Evolutionary conservation across 495 filamentous ascomycete species (phyloP).

Genomic region (Xylaria scruposa): DNA sequence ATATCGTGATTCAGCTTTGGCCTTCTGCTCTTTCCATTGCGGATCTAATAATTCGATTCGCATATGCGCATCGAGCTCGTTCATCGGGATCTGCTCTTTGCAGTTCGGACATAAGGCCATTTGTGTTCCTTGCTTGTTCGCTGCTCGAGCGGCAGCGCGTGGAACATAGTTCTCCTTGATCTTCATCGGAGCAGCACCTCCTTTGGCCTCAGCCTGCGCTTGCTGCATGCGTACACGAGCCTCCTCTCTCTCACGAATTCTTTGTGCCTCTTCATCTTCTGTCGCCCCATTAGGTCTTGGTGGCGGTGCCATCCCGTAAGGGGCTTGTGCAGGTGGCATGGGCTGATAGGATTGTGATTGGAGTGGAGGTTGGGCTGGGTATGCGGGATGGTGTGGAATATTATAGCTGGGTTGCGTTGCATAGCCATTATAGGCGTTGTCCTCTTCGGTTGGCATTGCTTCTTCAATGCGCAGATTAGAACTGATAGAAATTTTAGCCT

Average conservation of each 20-base stretch:
- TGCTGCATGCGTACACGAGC: conserved; percentile 75
- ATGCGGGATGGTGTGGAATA: conserved; percentile 41
- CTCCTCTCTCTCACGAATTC: conserved; percentile 70
- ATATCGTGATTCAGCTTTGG: conserved; percentile 82
- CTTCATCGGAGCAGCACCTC: conserved; percentile 77
- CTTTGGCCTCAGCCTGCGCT: conserved; percentile 78
- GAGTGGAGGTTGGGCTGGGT: conserved; percentile 39
- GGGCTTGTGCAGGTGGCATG: conserved; percentile 41
- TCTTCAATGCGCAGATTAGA: conserved; percentile 90
- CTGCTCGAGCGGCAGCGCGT: conserved; percentile 73
- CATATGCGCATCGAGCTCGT: conserved; percentile 93
- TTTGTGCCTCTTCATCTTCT: conserved; percentile 71
- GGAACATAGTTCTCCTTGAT: conserved; percentile 94
- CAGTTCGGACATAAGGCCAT: conserved; percentile 93
- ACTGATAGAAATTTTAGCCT: conserved; percentile 83
- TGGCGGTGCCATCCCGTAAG: conserved; percentile 43
- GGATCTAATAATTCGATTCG: conserved; percentile 95
- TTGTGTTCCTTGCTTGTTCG: conserved; percentile 65
- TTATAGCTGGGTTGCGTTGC: conserved; percentile 48
- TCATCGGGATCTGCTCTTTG: conserved; percentile 82
- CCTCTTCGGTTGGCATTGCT: conserved; percentile 85
- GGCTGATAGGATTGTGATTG: conserved; percentile 46
- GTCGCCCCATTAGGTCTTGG: conserved; percentile 44
- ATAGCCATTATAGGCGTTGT: conserved; percentile 63
- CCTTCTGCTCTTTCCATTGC: conserved; percentile 93